phyloP scores from a whole-genome alignment of 805 yeast species.

The Wickerhamomyces mucosus region DNA sequence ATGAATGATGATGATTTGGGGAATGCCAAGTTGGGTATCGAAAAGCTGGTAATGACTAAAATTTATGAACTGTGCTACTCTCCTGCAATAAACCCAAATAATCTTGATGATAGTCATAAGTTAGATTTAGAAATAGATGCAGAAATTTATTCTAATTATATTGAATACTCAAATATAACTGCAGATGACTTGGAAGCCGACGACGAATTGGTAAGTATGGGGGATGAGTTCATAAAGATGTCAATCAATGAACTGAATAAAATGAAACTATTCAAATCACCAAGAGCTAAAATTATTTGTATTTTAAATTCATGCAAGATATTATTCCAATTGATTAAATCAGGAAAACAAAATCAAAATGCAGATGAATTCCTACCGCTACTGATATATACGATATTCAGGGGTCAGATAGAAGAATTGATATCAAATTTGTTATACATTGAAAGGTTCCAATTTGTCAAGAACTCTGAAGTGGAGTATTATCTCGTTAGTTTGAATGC shows the following conservation, averaged over 20 bases:
- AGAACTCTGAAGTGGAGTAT: conserved; percentile 63
- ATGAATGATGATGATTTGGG: conserved; percentile 51
- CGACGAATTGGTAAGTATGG: conserved; percentile 34
- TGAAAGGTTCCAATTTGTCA: conserved; percentile 70
- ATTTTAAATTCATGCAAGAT: conserved; percentile 87
- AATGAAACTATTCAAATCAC: conserved; percentile 79
- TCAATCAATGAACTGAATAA: conserved; percentile 71
- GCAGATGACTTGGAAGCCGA: conserved; percentile 75
- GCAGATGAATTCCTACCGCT: conserved; percentile 95
- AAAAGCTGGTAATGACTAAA: conserved; percentile 84
- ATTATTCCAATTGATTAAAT: conserved; percentile 77
- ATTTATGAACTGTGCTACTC: conserved; percentile 72
- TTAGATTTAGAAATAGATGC: conserved; percentile 58
- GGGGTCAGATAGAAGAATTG: conserved; percentile 55
- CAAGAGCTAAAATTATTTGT: conserved; percentile 90
- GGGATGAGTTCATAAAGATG: conserved; percentile 47
- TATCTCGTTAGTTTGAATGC: conserved; percentile 86
- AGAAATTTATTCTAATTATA: conserved; percentile 38
- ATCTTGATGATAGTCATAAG: conserved; percentile 44
- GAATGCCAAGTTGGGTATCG: conserved; percentile 85
- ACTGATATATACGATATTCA: conserved; percentile 67
- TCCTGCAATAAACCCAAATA: conserved; percentile 46
- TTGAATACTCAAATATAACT: conserved; percentile 52
- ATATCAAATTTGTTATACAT: conserved; percentile 76
- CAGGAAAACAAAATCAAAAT: conserved; percentile 53